These are phyloP conservation scores for Allodekkera sacchari DNA, from an alignment of 805 yeast genomes.

Conservation along the genomic window DNA sequence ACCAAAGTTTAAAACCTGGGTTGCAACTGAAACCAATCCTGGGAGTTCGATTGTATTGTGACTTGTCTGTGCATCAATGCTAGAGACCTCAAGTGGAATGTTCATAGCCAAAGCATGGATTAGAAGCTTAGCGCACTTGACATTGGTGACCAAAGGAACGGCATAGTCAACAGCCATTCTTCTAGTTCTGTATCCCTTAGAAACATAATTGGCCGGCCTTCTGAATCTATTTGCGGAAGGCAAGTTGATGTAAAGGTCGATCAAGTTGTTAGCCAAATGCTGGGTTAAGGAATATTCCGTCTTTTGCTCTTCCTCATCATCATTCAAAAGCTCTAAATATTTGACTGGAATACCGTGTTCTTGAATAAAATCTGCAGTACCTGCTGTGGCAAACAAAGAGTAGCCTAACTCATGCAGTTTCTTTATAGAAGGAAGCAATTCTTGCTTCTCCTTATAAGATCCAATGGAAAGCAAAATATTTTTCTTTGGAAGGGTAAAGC, in stretches of 20 bases:
- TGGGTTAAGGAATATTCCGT: constrained; percentile 92
- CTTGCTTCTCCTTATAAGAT: constrained; percentile 93
- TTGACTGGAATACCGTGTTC: constrained; percentile 93
- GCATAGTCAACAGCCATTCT: constrained; percentile 99
- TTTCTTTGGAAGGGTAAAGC: constrained; percentile 91
- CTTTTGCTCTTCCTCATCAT: constrained; percentile 69
- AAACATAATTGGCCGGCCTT: constrained; percentile 96
- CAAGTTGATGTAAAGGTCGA: constrained; percentile 91
- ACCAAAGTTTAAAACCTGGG: constrained; percentile 66
- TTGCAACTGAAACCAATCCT: constrained; percentile 75
- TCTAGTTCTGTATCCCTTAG: constrained; percentile 96
- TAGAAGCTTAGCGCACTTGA: constrained; percentile 90
- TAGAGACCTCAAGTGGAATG: constrained; percentile 56
- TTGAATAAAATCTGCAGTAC: constrained; percentile 96
- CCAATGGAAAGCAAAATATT: constrained; percentile 92
- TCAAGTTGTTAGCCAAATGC: constrained; percentile 93
- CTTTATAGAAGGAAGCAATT: constrained; percentile 79
- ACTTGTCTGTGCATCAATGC: constrained; percentile 84
- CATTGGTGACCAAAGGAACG: constrained; percentile 95
- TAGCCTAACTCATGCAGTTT: constrained; percentile 77
- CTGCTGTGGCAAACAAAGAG: constrained; percentile 93
- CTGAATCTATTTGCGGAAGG: constrained; percentile 97
- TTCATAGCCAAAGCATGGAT: constrained; percentile 87
- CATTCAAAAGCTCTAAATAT: constrained; percentile 79
- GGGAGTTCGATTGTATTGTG: constrained; percentile 77